Evolutionary conservation across 73 alveolate species (phyloP), one percentile per base, ranked within the genome.

Genomic region (Paramecium caudatum): DNA sequence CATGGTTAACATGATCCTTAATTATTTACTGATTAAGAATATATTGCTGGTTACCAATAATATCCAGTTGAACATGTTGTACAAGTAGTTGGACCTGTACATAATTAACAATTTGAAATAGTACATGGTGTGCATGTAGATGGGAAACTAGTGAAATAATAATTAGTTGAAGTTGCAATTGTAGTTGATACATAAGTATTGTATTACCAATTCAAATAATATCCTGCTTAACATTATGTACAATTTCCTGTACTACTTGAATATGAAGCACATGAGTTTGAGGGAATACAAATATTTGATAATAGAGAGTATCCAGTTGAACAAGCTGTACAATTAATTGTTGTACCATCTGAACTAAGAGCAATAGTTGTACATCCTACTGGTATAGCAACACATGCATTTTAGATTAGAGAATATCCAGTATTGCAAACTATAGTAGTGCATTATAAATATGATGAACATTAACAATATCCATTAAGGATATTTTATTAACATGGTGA

Each of bases 1-100:
- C 83, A 65, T 33, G 83, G 83, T 65, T 32, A 23, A 8, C 83
- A 65, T 17, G 50, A 32, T 65, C 83, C 83, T 33, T 65, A 30
- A 65, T 30, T 65, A 3, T 25, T n/a, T 65, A 17, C 10, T 55
- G 23, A 55, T 55, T 55, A 9, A 55, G 30, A 43, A 55, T 55
- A 55, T 55, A 27, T 12, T 55, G 80, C 23, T 55, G 80, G 23
- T 55, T 55, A 2, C 80, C 80, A 55, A 10, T 12, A 55, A 12
- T 55, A 55, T 55, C 80, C 80, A 4, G 7, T 0, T 55, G 2
- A 10, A 55, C 80, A 55, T 10, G 80, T 55, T 4, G 80, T 21
- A 55, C 80, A 55, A 55, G 30, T 43, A 2, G 13, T 55, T 2
- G 80, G 80, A 23, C 80, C 80, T 5, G 80, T 55, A 23, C 80